phyloP scores from a whole-genome alignment of 1,284 basidiomycete genomes.

The Agaricales sp. region DNA sequence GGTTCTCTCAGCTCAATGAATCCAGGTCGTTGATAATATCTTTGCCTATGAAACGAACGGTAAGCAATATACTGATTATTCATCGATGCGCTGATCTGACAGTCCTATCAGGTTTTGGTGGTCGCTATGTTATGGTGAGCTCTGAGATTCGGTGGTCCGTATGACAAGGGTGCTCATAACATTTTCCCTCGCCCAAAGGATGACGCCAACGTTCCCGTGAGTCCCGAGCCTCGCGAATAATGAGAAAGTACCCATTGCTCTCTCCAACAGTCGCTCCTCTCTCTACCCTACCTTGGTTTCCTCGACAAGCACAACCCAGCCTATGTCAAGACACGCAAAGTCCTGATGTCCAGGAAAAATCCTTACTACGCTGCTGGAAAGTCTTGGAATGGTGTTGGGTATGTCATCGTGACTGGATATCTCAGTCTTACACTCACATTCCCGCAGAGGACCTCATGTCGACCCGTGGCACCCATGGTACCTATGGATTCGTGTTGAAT shows the following conservation, averaged over 20 bases:
- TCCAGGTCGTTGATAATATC: constrained; percentile 46
- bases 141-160: too few species aligned
- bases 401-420: constrained; percentile 14
- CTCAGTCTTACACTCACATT: constrained; percentile 6
- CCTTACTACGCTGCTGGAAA: constrained; percentile 60
- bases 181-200: constrained; percentile 23
- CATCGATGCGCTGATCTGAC: not conserved
- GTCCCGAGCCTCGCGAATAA: too few species aligned
- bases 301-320: constrained; percentile 44
- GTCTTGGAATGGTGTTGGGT: constrained; percentile 62
- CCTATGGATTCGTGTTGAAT: not conserved
- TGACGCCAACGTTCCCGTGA: constrained; percentile 71
- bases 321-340: constrained; percentile 51
- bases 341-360: constrained; percentile 51
- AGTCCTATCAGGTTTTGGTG: constrained; percentile 39
- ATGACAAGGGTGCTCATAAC: too few species aligned
- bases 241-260: too few species aligned
- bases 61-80: constrained; percentile 14
- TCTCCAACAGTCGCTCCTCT: constrained; percentile 49
- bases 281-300: constrained; percentile 71
- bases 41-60: constrained; percentile 76
- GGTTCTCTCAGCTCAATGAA: constrained; percentile 1
- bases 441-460: constrained; percentile 57
- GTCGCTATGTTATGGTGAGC: constrained; percentile 53
- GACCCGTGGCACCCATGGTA: constrained; percentile 64